These are phyloP conservation scores for Helicocarpus griseus DNA, from an alignment of 2,329 filamentous ascomycete genomes.

Conservation along the genomic window DNA sequence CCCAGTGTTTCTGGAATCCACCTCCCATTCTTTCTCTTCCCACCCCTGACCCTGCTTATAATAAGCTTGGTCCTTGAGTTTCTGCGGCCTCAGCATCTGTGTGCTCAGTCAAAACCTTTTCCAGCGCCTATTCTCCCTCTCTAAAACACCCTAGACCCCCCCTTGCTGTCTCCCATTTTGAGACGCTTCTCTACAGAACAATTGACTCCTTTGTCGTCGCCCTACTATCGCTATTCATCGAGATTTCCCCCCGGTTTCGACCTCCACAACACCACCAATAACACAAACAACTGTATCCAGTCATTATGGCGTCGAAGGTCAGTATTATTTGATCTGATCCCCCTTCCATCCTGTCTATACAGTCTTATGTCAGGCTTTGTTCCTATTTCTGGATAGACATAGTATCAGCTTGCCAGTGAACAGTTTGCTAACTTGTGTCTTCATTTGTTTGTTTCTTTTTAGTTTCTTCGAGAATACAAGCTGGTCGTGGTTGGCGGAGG, in stretches of 20 bases:
- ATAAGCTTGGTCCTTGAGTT: neutral
- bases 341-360: constrained; percentile 4
- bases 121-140: neutral
- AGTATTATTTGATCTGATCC: neutral
- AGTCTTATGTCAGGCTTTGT: too few relatives aligned
- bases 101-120: neutral
- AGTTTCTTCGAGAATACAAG: constrained; percentile 90
- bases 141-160: neutral
- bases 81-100: neutral
- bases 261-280: neutral
- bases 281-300: neutral
- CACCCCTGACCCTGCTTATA: neutral
- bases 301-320: constrained; percentile 24
- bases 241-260: neutral
- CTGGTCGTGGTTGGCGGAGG: constrained; percentile 95
- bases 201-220: neutral
- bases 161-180: neutral
- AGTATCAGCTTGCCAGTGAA: neutral
- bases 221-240: neutral
- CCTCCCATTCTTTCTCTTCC: neutral
- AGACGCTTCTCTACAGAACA: neutral
- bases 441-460: constrained; percentile 4
- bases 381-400: too few relatives aligned
- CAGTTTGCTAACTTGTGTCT: constrained; percentile 10
- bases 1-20: neutral